Evolutionary conservation across 169 alveolate species (phyloP), one percentile per base, ranked within the genome.

Genomic region (Plasmodium cynomolgi): DNA sequence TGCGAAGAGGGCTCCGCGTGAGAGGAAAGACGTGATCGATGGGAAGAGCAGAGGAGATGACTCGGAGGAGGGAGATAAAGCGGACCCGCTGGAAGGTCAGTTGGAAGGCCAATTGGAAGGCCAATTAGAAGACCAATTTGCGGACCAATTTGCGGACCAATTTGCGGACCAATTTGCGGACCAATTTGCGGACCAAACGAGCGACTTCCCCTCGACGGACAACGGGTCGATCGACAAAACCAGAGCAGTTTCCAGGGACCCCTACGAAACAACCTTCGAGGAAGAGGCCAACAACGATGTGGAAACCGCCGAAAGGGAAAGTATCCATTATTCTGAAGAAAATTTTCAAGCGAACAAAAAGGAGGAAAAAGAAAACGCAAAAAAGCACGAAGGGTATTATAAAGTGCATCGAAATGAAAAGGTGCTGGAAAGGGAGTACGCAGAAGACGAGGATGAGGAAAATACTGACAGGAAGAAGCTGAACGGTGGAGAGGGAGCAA

Each of bases 141-240:
- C n/a, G n/a, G 20, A 17, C 6, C 29, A 39, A 23, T 26, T n/a
- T n/a, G n/a, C n/a, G n/a, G 31, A 20, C 3, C 37, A 47, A 11
- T 34, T 13, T 2, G 84, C 44, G 58, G 31, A 20, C 3, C 37
- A 47, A 11, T 34, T 13, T 2, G 84, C 44, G 58, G 91, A 34
- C 26, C 41, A 47, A 17, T 17, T n/a, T 23, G 47, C 39, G 41
- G 91, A 83, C n/a, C 26, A 33, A 34, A 90, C 50, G 79, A 95
- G 47, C 77, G 41, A 41, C 92, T 93, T 44, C 88, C 85, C 75
- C 81, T 81, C 50, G 73, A 68, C 29, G 94, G 96, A 47, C 83
- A 85, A 7, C 93, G 79, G 72, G 81, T 83, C 29, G 62, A 93
- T 62, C 41, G 96, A 62, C 84, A 91, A 34, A 82, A 81, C 13